Conservation (phyloP, 257 asterid species). For the Ocimum tenuiflorum region DNA sequence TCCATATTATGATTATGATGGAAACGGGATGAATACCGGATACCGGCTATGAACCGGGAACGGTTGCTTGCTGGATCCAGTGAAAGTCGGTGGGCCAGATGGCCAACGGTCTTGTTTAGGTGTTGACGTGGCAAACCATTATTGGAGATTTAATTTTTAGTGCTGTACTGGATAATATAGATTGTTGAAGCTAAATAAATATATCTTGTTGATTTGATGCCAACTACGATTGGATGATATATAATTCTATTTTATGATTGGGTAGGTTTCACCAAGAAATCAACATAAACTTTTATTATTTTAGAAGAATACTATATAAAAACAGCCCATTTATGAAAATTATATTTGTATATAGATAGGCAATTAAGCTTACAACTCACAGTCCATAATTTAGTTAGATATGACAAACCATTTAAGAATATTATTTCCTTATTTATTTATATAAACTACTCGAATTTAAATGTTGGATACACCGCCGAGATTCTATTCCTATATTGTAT, state of each 20-base stretch:
- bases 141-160: neutral
- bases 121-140: slow-evolving; percentile 13
- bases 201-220: neutral
- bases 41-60: slow-evolving; percentile 1
- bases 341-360: no score
- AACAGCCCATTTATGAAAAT: neutral
- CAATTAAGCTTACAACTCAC: neutral
- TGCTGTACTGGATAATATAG: neutral
- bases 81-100: slow-evolving; percentile 21
- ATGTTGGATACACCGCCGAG: neutral
- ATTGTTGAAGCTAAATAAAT: neutral
- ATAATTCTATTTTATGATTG: neutral
- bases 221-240: neutral
- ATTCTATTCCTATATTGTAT: neutral
- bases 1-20: no score
- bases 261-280: neutral
- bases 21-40: slow-evolving; percentile 1
- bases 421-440: neutral
- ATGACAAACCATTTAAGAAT: neutral
- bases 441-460: neutral
- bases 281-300: neutral
- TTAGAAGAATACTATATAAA: neutral
- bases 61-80: slow-evolving; percentile 13
- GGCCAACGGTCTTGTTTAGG: slow-evolving; percentile 25
- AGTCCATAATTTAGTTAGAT: neutral